Conservation (phyloP, 257 asterid species). For the Leptodermis oblonga region DNA sequence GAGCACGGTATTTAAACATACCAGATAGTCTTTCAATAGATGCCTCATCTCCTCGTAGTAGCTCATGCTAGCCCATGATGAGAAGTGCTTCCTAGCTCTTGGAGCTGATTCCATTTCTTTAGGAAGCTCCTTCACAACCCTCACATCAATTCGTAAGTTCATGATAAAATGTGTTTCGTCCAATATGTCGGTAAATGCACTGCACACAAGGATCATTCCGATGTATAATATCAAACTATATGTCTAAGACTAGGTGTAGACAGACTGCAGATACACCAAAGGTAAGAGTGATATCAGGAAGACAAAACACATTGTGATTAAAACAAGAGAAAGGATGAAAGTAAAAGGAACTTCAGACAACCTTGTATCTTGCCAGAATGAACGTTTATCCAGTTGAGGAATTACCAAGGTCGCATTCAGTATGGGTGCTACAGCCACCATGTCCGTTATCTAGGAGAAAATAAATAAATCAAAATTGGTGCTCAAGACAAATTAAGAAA, state of each 20-base stretch:
- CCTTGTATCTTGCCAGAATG: constrained; percentile 98
- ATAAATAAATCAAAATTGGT: constrained; percentile 4
- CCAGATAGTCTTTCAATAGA: constrained; percentile 87
- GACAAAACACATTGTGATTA: neutral
- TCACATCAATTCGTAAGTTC: constrained; percentile 61
- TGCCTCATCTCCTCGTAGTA: constrained; percentile 73
- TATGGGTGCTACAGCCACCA: constrained; percentile 94
- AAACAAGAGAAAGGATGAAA: neutral
- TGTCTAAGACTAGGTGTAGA: neutral
- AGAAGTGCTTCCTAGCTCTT: constrained; percentile 90
- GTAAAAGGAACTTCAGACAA: constrained; percentile 23
- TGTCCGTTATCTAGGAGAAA: constrained; percentile 85
- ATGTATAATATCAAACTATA: neutral
- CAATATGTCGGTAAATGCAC: constrained; percentile 82
- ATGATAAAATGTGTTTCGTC: constrained; percentile 75
- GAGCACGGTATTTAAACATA: constrained; percentile 5
- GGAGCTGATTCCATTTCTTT: constrained; percentile 68
- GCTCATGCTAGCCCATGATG: constrained; percentile 77
- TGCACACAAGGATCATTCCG: constrained; percentile 39
- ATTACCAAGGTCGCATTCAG: constrained; percentile 91
- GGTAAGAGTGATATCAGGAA: neutral
- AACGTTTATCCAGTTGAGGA: constrained; percentile 88
- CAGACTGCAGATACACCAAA: neutral
- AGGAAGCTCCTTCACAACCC: constrained; percentile 77
- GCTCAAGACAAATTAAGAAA: neutral